These are phyloP conservation scores for Geotrichum bryndzae DNA, from an alignment of 1,139 yeast genomes.

Conservation along the genomic window DNA sequence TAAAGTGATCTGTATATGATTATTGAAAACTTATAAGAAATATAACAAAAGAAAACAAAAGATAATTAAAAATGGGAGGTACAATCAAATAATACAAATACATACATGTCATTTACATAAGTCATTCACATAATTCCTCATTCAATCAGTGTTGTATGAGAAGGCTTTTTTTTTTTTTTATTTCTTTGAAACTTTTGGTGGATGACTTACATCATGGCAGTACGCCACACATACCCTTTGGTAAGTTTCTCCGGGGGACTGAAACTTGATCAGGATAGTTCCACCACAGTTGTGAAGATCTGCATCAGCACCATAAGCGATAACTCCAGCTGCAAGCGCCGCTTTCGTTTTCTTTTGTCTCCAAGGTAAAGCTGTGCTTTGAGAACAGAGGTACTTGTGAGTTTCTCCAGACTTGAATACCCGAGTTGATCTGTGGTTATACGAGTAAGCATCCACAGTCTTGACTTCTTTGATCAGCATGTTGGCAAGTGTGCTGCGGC, in stretches of 20 bases:
- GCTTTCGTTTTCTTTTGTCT: slow-evolving; percentile 11
- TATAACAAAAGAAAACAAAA: background rate
- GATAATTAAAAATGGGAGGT: background rate
- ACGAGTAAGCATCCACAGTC: slow-evolving; percentile 10
- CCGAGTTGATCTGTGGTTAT: slow-evolving; percentile 16
- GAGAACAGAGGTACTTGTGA: slow-evolving; percentile 17
- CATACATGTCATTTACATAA: background rate
- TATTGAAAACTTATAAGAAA: background rate
- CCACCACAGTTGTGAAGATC: slow-evolving; percentile 15
- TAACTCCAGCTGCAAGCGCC: background rate
- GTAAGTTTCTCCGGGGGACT: slow-evolving; percentile 11
- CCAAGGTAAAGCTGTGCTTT: slow-evolving; percentile 16
- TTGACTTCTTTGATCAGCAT: slow-evolving; percentile 8
- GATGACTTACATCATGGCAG: slow-evolving; percentile 16
- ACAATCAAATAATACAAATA: background rate
- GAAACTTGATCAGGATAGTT: slow-evolving; percentile 14
- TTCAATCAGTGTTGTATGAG: background rate
- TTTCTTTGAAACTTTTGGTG: slow-evolving; percentile 11
- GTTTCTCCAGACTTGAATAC: slow-evolving; percentile 17
- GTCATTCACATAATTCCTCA: background rate
- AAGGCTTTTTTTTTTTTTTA: background rate
- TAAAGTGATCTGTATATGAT: no score
- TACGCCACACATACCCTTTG: slow-evolving; percentile 16
- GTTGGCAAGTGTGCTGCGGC: slow-evolving; percentile 15
- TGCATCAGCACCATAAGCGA: slow-evolving; percentile 5